phyloP scores from a whole-genome alignment of 805 yeast species.

The Metschnikowia gelsemii region DNA sequence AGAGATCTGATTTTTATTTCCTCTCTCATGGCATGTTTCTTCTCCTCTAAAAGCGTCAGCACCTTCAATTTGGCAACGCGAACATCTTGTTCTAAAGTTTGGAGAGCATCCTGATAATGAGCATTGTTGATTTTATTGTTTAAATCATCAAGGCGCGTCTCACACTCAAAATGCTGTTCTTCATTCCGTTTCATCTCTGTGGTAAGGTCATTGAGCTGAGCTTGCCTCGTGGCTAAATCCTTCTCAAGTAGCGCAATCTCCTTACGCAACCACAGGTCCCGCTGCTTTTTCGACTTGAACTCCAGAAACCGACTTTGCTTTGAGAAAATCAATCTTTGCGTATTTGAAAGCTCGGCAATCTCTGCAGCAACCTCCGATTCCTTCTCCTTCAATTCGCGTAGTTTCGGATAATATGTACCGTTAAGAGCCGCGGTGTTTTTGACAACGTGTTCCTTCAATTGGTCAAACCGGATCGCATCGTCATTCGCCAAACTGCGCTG shows the following conservation, averaged over 20 bases:
- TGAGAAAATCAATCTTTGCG: constrained; percentile 59
- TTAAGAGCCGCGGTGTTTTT: constrained; percentile 39
- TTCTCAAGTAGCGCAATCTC: constrained; percentile 45
- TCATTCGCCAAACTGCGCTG: constrained; percentile 31
- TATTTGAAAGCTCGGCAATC: constrained; percentile 44
- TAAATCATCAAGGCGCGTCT: constrained; percentile 6
- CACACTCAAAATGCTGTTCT: constrained; percentile 24
- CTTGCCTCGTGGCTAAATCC: constrained; percentile 15
- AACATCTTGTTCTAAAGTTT: constrained; percentile 31
- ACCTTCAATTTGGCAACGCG: constrained; percentile 44
- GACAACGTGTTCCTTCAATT: constrained; percentile 29
- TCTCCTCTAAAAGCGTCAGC: constrained; percentile 54
- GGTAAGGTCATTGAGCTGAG: constrained; percentile 1
- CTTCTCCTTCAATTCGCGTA: constrained; percentile 35
- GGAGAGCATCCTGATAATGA: constrained; percentile 1
- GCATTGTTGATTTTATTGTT: constrained; percentile 3
- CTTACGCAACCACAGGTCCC: constrained; percentile 63
- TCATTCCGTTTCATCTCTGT: constrained; percentile 22
- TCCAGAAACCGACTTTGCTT: constrained; percentile 70
- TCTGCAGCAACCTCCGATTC: constrained; percentile 43
- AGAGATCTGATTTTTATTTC: constrained; percentile 65
- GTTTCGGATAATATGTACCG: constrained; percentile 27
- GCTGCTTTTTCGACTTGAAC: constrained; percentile 53
- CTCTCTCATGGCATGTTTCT: constrained; percentile 76
- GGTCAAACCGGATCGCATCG: constrained; percentile 21